A percentile compares a stretch with the other conserved stretches of the same genome.
These are phyloP conservation scores for Beta lomatogona DNA, from an alignment of 179 eudicot species.

Conservation along the genomic window DNA sequence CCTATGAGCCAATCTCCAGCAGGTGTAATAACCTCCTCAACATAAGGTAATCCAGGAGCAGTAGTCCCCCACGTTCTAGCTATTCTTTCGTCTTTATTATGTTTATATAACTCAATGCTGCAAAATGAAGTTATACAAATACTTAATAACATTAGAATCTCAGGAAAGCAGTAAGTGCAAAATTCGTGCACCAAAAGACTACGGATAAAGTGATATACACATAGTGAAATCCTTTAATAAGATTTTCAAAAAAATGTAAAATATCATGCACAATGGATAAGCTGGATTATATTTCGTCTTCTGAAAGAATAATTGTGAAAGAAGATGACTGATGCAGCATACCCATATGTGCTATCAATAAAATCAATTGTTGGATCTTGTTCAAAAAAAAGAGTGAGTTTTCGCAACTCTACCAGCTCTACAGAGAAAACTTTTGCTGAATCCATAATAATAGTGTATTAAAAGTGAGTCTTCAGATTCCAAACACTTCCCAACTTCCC, in stretches of 20 bases:
- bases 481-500: background rate
- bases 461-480: background rate
- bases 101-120: constrained; percentile 82
- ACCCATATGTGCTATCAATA: background rate
- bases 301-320: background rate
- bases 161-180: background rate
- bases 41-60: constrained; percentile 87
- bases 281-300: background rate
- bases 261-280: background rate
- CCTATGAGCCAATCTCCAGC: constrained; percentile 91
- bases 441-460: background rate
- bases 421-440: background rate
- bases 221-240: background rate
- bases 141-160: background rate
- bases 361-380: background rate
- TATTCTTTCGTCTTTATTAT: constrained; percentile 86
- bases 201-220: background rate
- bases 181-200: background rate
- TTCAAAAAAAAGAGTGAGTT: background rate
- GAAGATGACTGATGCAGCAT: background rate
- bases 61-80: constrained; percentile 91
- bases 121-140: constrained; percentile 7
- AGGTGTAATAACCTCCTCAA: constrained; percentile 68
- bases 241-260: background rate
- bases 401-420: background rate